Percentiles rank a stretch among this genome's conserved stretches.
Conservation (phyloP, 1,284 basidiomycete genomes). For the Ceraceosorus guamensis region DNA sequence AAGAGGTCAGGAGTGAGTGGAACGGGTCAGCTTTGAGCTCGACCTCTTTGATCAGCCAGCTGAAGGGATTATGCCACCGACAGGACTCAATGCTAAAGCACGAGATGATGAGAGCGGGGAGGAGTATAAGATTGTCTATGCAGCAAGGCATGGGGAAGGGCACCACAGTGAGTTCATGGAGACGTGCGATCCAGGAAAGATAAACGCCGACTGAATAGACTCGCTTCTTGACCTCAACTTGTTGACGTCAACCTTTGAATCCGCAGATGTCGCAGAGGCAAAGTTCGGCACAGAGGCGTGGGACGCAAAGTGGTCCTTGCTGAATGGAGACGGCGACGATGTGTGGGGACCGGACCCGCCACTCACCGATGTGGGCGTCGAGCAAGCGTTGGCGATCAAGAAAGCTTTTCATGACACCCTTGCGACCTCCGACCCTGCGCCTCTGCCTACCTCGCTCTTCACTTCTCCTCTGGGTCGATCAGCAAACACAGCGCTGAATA, state of each 20-base stretch:
- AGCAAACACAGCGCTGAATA: conserved; percentile 7
- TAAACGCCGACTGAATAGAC: too few species aligned
- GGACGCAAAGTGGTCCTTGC: conserved; percentile 12
- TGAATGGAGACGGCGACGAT: conserved; percentile 10
- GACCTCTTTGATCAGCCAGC: too few species aligned
- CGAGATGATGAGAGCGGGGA: neutral
- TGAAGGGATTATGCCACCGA: too few species aligned
- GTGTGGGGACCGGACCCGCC: conserved; percentile 35
- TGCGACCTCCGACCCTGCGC: conserved; percentile 3
- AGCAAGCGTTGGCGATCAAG: conserved; percentile 32
- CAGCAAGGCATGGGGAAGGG: conserved; percentile 12
- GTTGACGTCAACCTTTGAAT: neutral
- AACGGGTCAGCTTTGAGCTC: too few species aligned
- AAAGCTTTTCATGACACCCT: neutral
- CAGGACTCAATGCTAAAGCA: too few species aligned
- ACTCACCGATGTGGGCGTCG: conserved; percentile 41
- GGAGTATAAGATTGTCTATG: conserved; percentile 10
- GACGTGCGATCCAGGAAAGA: too few species aligned
- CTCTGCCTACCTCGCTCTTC: conserved; percentile 7
- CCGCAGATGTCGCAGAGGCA: conserved; percentile 9
- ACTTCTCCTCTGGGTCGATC: conserved; percentile 8
- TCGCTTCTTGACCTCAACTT: too few species aligned
- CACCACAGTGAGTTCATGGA: conserved; percentile 2
- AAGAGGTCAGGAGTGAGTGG: too few species aligned
- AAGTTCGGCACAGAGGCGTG: conserved; percentile 13